These are phyloP conservation scores for Gaeumannomyces sp. DNA, from an alignment of 2,329 filamentous ascomycete genomes.

Conservation along the genomic window DNA sequence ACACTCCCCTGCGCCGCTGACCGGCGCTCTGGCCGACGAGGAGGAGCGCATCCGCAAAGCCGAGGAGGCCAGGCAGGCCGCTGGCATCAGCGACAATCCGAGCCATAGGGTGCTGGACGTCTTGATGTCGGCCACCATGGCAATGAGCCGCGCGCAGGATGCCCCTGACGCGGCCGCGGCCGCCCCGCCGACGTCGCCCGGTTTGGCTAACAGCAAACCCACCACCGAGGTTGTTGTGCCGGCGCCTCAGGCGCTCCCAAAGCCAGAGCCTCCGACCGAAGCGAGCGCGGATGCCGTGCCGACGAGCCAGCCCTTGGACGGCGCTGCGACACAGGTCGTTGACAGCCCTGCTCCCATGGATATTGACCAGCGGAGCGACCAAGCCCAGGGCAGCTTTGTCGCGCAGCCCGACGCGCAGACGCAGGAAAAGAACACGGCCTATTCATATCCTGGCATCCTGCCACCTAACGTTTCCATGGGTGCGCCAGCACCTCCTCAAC, in stretches of 20 bases:
- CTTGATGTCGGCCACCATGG: conserved; percentile 45
- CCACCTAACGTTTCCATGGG: conserved; percentile 35
- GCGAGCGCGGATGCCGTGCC: neutral
- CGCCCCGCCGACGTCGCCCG: conserved; percentile 35
- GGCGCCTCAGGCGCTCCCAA: conserved; percentile 26
- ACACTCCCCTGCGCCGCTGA: conserved; percentile 41
- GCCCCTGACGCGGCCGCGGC: conserved; percentile 31
- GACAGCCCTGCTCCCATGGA: conserved; percentile 50
- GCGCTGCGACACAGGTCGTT: conserved; percentile 29
- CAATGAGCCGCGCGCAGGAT: conserved; percentile 51
- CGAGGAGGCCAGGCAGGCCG: conserved; percentile 30
- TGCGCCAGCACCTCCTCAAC: conserved; percentile 34
- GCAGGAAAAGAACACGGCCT: conserved; percentile 44
- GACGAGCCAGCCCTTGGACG: conserved; percentile 26
- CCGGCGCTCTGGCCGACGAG: conserved; percentile 43
- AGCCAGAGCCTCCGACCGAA: neutral
- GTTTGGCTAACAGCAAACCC: conserved; percentile 12
- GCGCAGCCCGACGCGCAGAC: conserved; percentile 39
- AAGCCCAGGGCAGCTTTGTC: conserved; percentile 20
- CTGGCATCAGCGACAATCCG: conserved; percentile 45
- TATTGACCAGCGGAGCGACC: conserved; percentile 37
- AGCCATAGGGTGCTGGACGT: conserved; percentile 47
- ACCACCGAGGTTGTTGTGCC: conserved; percentile 30
- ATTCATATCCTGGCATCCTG: conserved; percentile 50
- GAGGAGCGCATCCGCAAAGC: conserved; percentile 44